These are phyloP conservation scores for Penicillium sp. DNA, from an alignment of 2,329 filamentous ascomycete species.

Conservation along the genomic window DNA sequence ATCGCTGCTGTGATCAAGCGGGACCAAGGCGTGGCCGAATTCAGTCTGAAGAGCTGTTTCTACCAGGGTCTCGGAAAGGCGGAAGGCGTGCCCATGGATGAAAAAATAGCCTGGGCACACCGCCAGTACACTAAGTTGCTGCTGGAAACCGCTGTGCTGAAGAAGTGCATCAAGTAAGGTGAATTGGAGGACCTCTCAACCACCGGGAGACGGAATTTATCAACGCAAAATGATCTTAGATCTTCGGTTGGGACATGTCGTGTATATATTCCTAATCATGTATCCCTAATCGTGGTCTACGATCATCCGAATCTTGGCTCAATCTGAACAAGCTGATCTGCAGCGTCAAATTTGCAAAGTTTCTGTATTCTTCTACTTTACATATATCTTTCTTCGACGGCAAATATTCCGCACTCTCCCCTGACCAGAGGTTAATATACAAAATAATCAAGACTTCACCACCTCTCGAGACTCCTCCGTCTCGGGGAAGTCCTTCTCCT, in stretches of 20 bases:
- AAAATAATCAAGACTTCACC: not conserved
- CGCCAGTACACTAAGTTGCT: conserved; percentile 57
- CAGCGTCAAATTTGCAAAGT: not conserved
- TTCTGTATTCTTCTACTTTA: not conserved
- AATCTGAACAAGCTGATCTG: not conserved
- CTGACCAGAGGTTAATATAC: not conserved
- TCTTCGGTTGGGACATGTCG: not conserved
- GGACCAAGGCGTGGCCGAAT: conserved; percentile 60
- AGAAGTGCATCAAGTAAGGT: conserved; percentile 19
- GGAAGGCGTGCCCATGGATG: conserved; percentile 47
- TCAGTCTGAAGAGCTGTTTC: conserved; percentile 65
- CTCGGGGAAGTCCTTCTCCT: conserved; percentile 10
- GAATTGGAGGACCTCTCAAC: not conserved
- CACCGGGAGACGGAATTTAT: not conserved
- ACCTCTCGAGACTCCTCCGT: conserved; percentile 9
- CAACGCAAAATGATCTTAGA: not conserved
- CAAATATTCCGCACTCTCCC: not conserved
- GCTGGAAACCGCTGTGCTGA: conserved; percentile 54
- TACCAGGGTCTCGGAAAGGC: conserved; percentile 54
- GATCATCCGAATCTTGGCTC: not conserved
- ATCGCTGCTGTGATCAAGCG: conserved; percentile 62
- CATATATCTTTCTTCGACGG: not conserved
- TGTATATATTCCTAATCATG: conserved; percentile 21
- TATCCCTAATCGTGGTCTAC: conserved; percentile 13
- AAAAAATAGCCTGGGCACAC: conserved; percentile 53